Conservation (phyloP, 1,139 yeast species). For the Magnusiomyces tetraspermus region DNA sequence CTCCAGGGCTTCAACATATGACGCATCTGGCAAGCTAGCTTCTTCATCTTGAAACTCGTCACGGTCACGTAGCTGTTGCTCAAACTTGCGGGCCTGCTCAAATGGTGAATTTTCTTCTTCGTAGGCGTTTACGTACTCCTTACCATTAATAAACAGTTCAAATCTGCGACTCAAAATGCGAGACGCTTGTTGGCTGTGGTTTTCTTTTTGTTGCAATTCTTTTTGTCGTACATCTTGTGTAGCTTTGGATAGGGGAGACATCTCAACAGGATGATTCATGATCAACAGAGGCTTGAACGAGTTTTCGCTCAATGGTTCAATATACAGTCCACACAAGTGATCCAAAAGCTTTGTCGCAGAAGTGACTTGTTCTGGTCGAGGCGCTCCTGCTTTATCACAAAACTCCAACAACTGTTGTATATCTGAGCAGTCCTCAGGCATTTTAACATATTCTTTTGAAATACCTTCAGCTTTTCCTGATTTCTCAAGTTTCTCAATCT, state of each 20-base stretch:
- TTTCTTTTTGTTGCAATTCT: too few species aligned
- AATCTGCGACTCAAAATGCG: slow-evolving; percentile 46
- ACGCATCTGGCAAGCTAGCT: slow-evolving; percentile 59
- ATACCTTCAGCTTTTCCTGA: background rate
- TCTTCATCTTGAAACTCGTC: slow-evolving; percentile 47
- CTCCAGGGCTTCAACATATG: slow-evolving; percentile 66
- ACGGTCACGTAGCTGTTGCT: slow-evolving; percentile 44
- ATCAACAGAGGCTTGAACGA: slow-evolving; percentile 53
- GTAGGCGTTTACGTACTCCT: slow-evolving; percentile 85
- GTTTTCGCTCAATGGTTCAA: slow-evolving; percentile 52
- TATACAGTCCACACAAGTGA: slow-evolving; percentile 46
- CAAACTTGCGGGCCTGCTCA: slow-evolving; percentile 53
- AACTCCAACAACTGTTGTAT: slow-evolving; percentile 17
- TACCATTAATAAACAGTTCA: slow-evolving; percentile 71
- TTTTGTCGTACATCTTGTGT: slow-evolving; percentile 14
- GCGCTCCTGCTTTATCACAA: slow-evolving; percentile 46
- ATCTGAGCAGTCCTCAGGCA: slow-evolving; percentile 35
- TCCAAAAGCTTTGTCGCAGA: slow-evolving; percentile 57
- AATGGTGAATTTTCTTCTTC: slow-evolving; percentile 92
- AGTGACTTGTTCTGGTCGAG: slow-evolving; percentile 34
- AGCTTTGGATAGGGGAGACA: slow-evolving; percentile 86
- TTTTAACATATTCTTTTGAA: slow-evolving; percentile 13
- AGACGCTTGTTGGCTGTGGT: too few species aligned
- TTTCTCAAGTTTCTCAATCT: background rate
- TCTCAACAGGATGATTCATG: slow-evolving; percentile 69